phyloP scores from a whole-genome alignment of 768 basidiomycete genomes.

The Mycena maculata region DNA sequence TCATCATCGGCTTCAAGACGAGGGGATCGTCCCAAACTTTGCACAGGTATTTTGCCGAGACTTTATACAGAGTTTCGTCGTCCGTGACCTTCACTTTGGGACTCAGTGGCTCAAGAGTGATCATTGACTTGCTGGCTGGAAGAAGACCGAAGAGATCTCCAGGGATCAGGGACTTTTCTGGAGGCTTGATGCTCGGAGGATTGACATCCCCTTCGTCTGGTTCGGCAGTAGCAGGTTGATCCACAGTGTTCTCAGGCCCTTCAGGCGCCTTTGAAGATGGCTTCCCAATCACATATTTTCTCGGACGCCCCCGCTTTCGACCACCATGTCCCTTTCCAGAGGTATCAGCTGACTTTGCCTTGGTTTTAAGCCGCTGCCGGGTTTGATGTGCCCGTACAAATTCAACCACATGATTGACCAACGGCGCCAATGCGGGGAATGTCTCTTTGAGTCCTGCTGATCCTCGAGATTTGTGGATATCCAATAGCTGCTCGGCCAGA shows the following conservation, averaged over 20 bases:
- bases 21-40: conserved; percentile 17
- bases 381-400: background rate
- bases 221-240: no score
- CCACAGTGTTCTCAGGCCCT: no score
- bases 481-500: background rate
- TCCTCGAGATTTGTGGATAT: background rate
- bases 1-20: conserved; percentile 8
- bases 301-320: no score
- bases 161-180: background rate
- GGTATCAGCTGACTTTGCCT: no score
- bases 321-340: no score
- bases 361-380: background rate
- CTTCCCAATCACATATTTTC: no score
- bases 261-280: no score
- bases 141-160: background rate
- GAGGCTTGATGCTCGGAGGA: no score
- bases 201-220: no score
- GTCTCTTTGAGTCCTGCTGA: background rate
- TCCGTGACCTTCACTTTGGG: background rate
- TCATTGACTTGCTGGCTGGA: background rate
- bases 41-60: background rate
- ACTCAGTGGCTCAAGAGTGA: background rate
- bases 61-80: background rate
- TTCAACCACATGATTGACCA: background rate
- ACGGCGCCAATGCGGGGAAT: conserved; percentile 2